Percentiles rank a stretch among this genome's conserved stretches.
Evolutionary conservation across 495 filamentous ascomycete genomes (phyloP).

Genomic region (Sordaria brevicollis): DNA sequence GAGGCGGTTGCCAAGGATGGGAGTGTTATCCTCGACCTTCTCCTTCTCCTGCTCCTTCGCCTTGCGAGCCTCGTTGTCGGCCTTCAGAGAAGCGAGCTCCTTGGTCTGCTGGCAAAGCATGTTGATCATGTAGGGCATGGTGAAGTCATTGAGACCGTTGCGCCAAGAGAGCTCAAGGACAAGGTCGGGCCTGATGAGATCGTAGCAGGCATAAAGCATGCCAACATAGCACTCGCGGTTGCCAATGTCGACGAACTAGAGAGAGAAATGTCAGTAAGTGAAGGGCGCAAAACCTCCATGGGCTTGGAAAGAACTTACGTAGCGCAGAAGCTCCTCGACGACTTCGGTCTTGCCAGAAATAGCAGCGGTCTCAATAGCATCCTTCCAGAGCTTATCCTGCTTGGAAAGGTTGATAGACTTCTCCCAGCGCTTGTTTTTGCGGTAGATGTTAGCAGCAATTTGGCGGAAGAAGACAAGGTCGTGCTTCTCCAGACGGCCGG

Average conservation of each 20-base stretch:
- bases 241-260: conserved; percentile 96
- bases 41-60: conserved; percentile 72
- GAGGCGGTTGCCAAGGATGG: conserved; percentile 84
- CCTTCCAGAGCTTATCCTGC: conserved; percentile 99
- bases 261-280: conserved; percentile 19
- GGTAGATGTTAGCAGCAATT: conserved; percentile 96
- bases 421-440: conserved; percentile 99
- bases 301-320: conserved; percentile 55
- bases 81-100: conserved; percentile 74
- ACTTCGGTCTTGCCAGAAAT: conserved; percentile 84
- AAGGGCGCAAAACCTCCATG: not conserved
- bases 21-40: conserved; percentile 83
- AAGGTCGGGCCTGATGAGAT: conserved; percentile 83
- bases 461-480: conserved; percentile 99
- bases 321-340: conserved; percentile 89
- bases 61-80: conserved; percentile 97
- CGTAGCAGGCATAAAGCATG: conserved; percentile 98
- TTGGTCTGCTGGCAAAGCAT: conserved; percentile 82
- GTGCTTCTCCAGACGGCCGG: conserved; percentile 87
- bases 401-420: conserved; percentile 98
- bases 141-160: conserved; percentile 87
- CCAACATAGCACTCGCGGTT: conserved; percentile 98
- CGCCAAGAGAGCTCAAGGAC: conserved; percentile 98
- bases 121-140: conserved; percentile 99
- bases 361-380: conserved; percentile 98